Conservation (phyloP, 257 asterid species). For the Solanum virginianum region DNA sequence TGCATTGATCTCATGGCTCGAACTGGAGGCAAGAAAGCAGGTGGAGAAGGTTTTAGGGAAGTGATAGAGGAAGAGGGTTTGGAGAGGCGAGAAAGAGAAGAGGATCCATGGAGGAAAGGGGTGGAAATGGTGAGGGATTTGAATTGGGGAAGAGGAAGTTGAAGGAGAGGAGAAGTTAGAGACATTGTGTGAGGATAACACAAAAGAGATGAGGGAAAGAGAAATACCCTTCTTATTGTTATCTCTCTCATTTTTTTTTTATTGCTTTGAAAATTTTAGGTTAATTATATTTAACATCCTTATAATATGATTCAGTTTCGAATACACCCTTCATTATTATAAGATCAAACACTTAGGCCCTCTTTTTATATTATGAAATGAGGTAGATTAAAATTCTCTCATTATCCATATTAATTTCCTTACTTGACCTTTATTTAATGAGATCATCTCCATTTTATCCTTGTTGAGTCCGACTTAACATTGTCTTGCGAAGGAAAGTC, state of each 20-base stretch:
- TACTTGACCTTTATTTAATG: too few species aligned
- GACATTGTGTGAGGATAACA: slow-evolving; percentile 29
- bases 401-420: too few species aligned
- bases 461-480: too few species aligned
- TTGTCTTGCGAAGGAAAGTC: too few species aligned
- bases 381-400: too few species aligned
- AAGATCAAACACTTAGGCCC: not conserved
- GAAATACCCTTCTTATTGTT: not conserved
- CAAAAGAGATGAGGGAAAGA: not conserved
- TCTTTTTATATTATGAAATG: too few species aligned
- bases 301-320: too few species aligned
- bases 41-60: slow-evolving; percentile 12
- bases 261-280: not conserved
- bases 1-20: slow-evolving; percentile 61
- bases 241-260: not conserved
- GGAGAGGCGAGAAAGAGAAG: slow-evolving; percentile 28
- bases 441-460: too few species aligned
- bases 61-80: slow-evolving; percentile 19
- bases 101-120: slow-evolving; percentile 75
- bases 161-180: slow-evolving; percentile 23
- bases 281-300: not conserved
- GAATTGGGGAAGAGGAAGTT: slow-evolving; percentile 34
- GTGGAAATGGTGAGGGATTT: slow-evolving; percentile 39
- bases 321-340: not conserved
- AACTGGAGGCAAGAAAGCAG: slow-evolving; percentile 30